These are phyloP conservation scores for Notholithocarpus densiflorus DNA, from an alignment of 306 rosid species.

Conservation along the genomic window DNA sequence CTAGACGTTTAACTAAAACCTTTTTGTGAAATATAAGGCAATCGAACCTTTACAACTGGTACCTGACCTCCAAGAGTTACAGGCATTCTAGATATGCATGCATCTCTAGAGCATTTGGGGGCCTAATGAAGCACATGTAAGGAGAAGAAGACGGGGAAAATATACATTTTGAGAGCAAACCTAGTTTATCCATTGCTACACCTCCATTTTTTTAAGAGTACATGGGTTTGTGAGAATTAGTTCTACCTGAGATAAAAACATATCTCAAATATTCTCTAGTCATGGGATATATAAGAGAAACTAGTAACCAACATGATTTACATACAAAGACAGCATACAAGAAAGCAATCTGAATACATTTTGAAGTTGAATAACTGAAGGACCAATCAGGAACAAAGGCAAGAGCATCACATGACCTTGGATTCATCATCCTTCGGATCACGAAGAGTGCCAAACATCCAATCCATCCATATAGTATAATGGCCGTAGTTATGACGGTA, in stretches of 20 bases:
- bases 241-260: background rate
- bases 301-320: conserved; percentile 8
- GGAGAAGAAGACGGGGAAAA: background rate
- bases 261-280: background rate
- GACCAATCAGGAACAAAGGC: background rate
- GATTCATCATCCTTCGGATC: conserved; percentile 56
- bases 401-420: conserved; percentile 41
- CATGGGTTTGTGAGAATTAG: background rate
- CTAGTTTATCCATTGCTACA: background rate
- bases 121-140: background rate
- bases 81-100: too few relatives aligned
- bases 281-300: background rate
- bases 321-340: conserved; percentile 8
- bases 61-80: too few relatives aligned
- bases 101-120: background rate
- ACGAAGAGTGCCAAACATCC: conserved; percentile 92
- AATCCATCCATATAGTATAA: conserved; percentile 89
- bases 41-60: too few relatives aligned
- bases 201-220: background rate
- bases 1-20: too few relatives aligned
- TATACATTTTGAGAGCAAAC: background rate
- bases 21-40: too few relatives aligned
- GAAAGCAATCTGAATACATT: background rate
- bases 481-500: conserved; percentile 94
- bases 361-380: background rate